These are phyloP conservation scores for Aeschynomene evenia DNA, from an alignment of 306 rosid species.

Conservation along the genomic window DNA sequence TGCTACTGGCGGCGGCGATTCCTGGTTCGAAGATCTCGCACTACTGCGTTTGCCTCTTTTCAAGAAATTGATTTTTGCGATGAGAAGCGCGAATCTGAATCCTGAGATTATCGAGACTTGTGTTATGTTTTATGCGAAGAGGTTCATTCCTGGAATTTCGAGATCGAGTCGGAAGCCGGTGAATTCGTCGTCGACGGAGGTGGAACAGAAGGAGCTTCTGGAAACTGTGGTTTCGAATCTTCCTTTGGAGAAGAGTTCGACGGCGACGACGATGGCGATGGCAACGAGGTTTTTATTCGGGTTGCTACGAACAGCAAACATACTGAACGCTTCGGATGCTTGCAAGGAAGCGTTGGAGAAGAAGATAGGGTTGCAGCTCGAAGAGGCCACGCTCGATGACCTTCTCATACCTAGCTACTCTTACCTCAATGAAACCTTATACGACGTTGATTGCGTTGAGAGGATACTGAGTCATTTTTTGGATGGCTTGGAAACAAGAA, in stretches of 20 bases:
- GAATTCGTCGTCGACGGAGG: slow-evolving; percentile 56
- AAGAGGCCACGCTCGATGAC: slow-evolving; percentile 86
- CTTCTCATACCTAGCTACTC: slow-evolving; percentile 93
- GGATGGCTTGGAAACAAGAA: slow-evolving; percentile 44
- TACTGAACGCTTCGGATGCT: slow-evolving; percentile 61
- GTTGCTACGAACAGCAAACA: slow-evolving; percentile 70
- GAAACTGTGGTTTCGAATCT: slow-evolving; percentile 70
- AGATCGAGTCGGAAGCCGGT: slow-evolving; percentile 64
- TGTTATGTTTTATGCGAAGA: slow-evolving; percentile 76
- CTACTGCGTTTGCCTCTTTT: slow-evolving; percentile 65
- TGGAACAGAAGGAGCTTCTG: slow-evolving; percentile 74
- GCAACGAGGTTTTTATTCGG: slow-evolving; percentile 74
- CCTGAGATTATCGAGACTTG: slow-evolving; percentile 78
- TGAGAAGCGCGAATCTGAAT: slow-evolving; percentile 52
- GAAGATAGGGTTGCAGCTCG: slow-evolving; percentile 85
- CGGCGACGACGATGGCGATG: slow-evolving; percentile 54
- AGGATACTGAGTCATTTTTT: slow-evolving; percentile 62
- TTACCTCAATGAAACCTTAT: slow-evolving; percentile 80
- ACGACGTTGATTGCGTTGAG: slow-evolving; percentile 85
- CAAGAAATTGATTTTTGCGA: slow-evolving; percentile 57
- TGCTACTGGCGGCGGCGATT: slow-evolving; percentile 34
- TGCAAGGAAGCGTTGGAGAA: slow-evolving; percentile 74
- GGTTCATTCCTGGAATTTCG: slow-evolving; percentile 80
- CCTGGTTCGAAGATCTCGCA: slow-evolving; percentile 82
- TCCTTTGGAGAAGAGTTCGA: slow-evolving; percentile 58